Evolutionary conservation across 306 rosid species (phyloP), one percentile per base, ranked within the genome.

Genomic region (Rosa lucieae): DNA sequence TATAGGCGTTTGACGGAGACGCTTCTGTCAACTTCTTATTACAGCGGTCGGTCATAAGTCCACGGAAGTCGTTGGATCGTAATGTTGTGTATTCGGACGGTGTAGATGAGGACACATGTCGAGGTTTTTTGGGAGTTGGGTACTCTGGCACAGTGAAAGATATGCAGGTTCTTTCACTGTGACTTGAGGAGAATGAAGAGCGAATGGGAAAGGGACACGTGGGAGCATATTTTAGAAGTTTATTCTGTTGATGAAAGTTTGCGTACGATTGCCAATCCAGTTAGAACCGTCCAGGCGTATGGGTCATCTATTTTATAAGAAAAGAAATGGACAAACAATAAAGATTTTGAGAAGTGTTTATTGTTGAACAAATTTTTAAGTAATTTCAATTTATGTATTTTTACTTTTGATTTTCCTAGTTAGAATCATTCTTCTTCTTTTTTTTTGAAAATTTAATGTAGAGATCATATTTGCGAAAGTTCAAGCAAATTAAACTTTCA

Each of bases 1-100:
- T 75, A 75, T 44, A 61, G 46, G 20, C 52, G 56, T 6, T 10
- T 67, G 47, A 61, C 3, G 59, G 37, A 12, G 72, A 44, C 56
- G n/a, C 67, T 29, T 6, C 47, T 8, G 82, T 84, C 84, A 67
- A 35, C 67, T 62, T 65, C 40, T 52, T 67, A 58, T 51, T 40
- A 4, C 88, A 77, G 80, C 74, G 10, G 77, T 51, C 77, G 49
- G 84, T 80, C 79, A 23, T 52, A 42, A 52, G 55, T 37, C 55
- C 40, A 72, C 59, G 6, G 7, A n/a, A 21, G 79, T 15, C 82
- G 83, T 87, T 0, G 0, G 84, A 87, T 89, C 23, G 65, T 37
- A 65, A 29, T 0, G 10, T 39, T 35, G 47, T 48, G 2, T 43
- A 72, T 88, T 82, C 5, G 0, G 46, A 87, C 83, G 90, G 91